Base-by-base conservation (phyloP, 2,329 filamentous ascomycete genomes). In the Samsoniella hepiali region DNA sequence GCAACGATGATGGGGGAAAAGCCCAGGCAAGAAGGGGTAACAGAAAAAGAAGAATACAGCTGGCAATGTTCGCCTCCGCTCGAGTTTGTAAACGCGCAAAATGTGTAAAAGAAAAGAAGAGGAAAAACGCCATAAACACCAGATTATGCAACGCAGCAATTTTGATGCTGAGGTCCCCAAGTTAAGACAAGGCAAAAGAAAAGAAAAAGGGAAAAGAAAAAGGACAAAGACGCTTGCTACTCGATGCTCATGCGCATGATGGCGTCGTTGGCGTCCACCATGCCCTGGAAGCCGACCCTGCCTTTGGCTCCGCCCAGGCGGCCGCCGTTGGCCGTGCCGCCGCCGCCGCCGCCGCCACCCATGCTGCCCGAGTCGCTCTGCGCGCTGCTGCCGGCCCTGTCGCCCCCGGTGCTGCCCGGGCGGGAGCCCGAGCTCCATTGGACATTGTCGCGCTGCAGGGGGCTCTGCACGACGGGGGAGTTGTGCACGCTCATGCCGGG, bases 221-320 rank as follows among this genome's bases (percentile, higher is more conserved):
- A 50, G 27, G 11, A 13, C 7, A 1, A 9, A 22, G 9, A 51
- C 51, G 34, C 17, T 56, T n/a, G 15, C 65, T 79, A 97, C 75
- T 97, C 93, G 71, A 97, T 97, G 75, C 91, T 97, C 91, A 98
- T 95, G 70, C 94, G 93, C 89, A 97, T 97, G 67, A 97, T 82
- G 1, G 93, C 91, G 74, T 97, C 94, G 73, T 92, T 92, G n/a
- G 94, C 94, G 76, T 97, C 94, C 22, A 86, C 90, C 93, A 98
- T 97, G 1, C 93, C 92, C 76, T 97, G 93, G 68, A 96, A 83
- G 9, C 92, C 92, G 15, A 96, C 82, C 40, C 91, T 76, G 66
- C 81, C 88, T 73, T 82, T 84, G 69, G 82, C 78, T 68, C 81
- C 79, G 69, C 22, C 55, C 13, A 79, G 74, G 11, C 84, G 81